These are phyloP conservation scores for Pyrus pyrifolia DNA, from an alignment of 306 rosid genomes.

Conservation along the genomic window DNA sequence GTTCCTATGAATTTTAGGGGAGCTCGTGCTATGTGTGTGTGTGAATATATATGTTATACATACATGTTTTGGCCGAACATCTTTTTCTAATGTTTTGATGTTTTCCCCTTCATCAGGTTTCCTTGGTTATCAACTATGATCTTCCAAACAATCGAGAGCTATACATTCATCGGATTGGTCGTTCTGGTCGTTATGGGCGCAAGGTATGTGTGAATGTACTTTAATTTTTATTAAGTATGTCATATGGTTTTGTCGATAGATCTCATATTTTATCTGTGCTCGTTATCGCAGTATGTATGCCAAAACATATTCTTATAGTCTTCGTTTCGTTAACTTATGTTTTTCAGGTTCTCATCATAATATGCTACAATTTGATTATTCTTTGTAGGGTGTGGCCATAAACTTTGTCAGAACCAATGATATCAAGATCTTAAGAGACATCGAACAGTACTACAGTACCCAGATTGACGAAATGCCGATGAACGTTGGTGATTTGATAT, in stretches of 20 bases:
- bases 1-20: too few relatives aligned
- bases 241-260: too few relatives aligned
- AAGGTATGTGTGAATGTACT: conserved; percentile 42
- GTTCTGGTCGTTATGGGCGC: conserved; percentile 98
- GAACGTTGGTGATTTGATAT: conserved; percentile 93
- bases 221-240: too few relatives aligned
- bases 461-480: conserved; percentile 98
- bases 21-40: too few relatives aligned
- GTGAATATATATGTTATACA: too few relatives aligned
- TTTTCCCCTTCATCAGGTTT: conserved; percentile 44
- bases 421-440: conserved; percentile 88
- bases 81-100: background rate
- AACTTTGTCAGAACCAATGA: conserved; percentile 92
- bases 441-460: conserved; percentile 91
- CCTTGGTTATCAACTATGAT: conserved; percentile 87
- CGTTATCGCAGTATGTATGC: too few relatives aligned
- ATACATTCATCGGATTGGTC: conserved; percentile 94
- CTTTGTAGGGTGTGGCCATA: conserved; percentile 87
- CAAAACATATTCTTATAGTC: too few relatives aligned
- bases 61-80: background rate
- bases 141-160: conserved; percentile 97
- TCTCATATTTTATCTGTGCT: too few relatives aligned
- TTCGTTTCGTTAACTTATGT: too few relatives aligned
- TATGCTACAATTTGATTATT: background rate
- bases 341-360: background rate